Evolutionary conservation across 441 rosid genomes (phyloP).

Genomic region (Iberis amara): DNA sequence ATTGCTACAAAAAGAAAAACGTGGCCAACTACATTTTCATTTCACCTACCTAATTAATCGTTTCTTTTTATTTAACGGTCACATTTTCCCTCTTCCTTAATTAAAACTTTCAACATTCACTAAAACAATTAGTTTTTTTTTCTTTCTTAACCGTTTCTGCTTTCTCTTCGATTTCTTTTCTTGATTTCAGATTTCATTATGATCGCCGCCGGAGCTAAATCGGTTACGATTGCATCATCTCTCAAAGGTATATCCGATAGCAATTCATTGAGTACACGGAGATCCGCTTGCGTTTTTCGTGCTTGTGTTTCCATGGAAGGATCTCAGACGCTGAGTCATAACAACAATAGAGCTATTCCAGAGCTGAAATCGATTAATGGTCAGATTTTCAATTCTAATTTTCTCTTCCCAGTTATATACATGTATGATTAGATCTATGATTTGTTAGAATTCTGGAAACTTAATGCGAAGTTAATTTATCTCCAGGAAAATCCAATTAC

Average conservation of each 20-base stretch:
- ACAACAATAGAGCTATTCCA: slow-evolving; percentile 27
- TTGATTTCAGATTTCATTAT: slow-evolving; percentile 8
- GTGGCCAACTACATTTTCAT: slow-evolving; percentile 31
- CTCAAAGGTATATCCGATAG: slow-evolving; percentile 16
- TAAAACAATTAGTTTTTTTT: too few relatives aligned
- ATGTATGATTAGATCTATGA: too few relatives aligned
- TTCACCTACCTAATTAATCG: slow-evolving; percentile 19
- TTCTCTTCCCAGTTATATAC: not conserved
- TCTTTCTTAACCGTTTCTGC: not conserved
- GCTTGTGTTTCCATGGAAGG: slow-evolving; percentile 41
- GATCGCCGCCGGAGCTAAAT: slow-evolving; percentile 31
- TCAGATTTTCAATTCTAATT: slow-evolving; percentile 6
- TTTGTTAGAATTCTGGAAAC: too few relatives aligned
- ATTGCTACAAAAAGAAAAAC: slow-evolving; percentile 17
- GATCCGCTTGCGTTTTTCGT: slow-evolving; percentile 32
- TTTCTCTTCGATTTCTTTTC: not conserved
- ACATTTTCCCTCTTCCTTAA: slow-evolving; percentile 13
- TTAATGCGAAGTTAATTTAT: not conserved
- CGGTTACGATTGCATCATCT: slow-evolving; percentile 21
- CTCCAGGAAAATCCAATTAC: too few relatives aligned
- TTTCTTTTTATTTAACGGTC: slow-evolving; percentile 25
- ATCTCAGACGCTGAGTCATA: slow-evolving; percentile 34
- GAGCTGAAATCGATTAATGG: slow-evolving; percentile 29
- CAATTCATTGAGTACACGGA: slow-evolving; percentile 18
- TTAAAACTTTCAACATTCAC: not conserved